Base-by-base conservation (phyloP, 768 basidiomycete species). In the Coprinopsis strossmayeri region DNA sequence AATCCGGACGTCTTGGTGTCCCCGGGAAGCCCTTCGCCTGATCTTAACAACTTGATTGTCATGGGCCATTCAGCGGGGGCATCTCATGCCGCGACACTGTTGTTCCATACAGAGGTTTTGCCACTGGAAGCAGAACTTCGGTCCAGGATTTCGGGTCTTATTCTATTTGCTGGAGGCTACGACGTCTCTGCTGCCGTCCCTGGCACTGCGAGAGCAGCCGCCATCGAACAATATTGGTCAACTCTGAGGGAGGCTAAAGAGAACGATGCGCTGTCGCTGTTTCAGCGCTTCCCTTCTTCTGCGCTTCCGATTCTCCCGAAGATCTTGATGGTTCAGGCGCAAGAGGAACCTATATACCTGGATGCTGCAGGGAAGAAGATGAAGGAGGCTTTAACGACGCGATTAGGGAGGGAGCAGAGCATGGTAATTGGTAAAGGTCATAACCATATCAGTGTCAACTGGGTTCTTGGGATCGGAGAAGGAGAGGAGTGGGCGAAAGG, bases 21-120 rank as follows among this genome's bases (percentile, higher is more conserved):
- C n/a, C 48, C 59, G 1, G 55, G 53, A 13, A 63, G 62, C 25
- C 62, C 66, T 1, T 54, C 57, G 18, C 68, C 76, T 0, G 75
- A 79, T 55, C 56, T 66, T 3, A 60, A 69, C 5, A 59, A 56
- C 9, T 58, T 82, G 34, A 73, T 74, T 53, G 39, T 84, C 34
- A 64, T 78, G 61, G 79, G 74, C 0, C 83, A 86, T 61, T 84
- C 82, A 1, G 82, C 79, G 0, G 84, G 84, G 1, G 77, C 76
- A 1, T 62, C 67, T 23, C 76, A 80, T 57, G 55, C 71, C 35
- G 62, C 73, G 3, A 72, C 79, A 15, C 52, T 77, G 45, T 59
- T 77, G 2, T 55, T 74, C 34, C 55, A 73, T 45, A 66, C 64
- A 0, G 62, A 59, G 30, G 61, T 78, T 15, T 56, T 70, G 32